phyloP scores from a whole-genome alignment of 768 basidiomycete genomes.

The Pleurotus cornucopiae region DNA sequence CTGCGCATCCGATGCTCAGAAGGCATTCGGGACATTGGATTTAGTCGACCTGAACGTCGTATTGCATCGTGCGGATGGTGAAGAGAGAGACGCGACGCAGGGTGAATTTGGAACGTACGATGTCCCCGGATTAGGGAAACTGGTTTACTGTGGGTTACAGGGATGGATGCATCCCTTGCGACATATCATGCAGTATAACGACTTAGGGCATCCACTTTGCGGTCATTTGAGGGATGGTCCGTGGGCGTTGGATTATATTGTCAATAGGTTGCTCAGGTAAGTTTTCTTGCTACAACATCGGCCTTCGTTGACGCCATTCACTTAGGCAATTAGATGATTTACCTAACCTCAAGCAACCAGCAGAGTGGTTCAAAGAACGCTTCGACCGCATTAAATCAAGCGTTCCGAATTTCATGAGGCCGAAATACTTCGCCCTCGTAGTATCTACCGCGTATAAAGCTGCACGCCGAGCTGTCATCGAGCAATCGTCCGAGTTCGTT shows the following conservation, averaged over 20 bases:
- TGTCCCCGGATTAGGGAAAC: slow-evolving; percentile 66
- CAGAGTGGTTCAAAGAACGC: slow-evolving; percentile 83
- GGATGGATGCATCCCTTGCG: slow-evolving; percentile 94
- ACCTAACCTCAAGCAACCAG: slow-evolving; percentile 67
- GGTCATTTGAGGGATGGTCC: slow-evolving; percentile 80
- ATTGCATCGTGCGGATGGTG: slow-evolving; percentile 83
- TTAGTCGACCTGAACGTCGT: slow-evolving; percentile 87
- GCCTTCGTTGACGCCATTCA: slow-evolving; percentile 5
- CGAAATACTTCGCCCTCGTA: slow-evolving; percentile 94
- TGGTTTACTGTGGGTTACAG: slow-evolving; percentile 91
- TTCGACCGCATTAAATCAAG: slow-evolving; percentile 73
- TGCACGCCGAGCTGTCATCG: slow-evolving; percentile 74
- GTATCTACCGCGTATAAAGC: slow-evolving; percentile 92
- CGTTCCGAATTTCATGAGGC: slow-evolving; percentile 84
- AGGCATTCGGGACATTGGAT: slow-evolving; percentile 68
- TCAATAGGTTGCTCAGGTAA: slow-evolving; percentile 64
- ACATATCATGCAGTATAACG: slow-evolving; percentile 84
- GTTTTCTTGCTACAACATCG: slow-evolving; percentile 24
- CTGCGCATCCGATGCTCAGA: slow-evolving; percentile 66
- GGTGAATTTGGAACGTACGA: slow-evolving; percentile 82
- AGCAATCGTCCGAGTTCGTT: slow-evolving; percentile 87
- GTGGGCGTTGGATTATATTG: slow-evolving; percentile 92
- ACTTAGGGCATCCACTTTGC: slow-evolving; percentile 90
- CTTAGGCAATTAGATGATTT: slow-evolving; percentile 55
- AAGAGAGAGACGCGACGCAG: slow-evolving; percentile 85